A percentile compares a stretch with the other conserved stretches of the same genome.
Conservation (phyloP, 75 land plant species). For the Pinus tabuliformis region DNA sequence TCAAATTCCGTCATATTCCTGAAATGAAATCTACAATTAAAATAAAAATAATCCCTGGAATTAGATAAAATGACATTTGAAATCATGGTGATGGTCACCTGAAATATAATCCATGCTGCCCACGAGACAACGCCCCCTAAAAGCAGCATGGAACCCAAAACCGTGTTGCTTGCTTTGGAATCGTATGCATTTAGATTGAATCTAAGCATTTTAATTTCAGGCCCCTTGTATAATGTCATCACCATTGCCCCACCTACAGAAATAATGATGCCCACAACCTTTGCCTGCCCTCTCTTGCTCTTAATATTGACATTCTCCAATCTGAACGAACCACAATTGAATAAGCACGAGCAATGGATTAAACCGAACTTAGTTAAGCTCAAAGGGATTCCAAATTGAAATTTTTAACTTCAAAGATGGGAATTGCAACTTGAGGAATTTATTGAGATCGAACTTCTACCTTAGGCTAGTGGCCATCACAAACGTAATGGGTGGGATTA, state of each 20-base stretch:
- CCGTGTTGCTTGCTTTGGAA: not conserved
- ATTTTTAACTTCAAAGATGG: too few species aligned
- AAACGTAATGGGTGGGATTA: constrained; percentile 25
- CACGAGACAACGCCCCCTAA: not conserved
- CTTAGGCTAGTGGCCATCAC: constrained; percentile 25
- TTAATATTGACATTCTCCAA: constrained; percentile 40
- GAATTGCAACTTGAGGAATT: not conserved
- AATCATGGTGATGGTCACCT: not conserved
- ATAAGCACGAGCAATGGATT: too few species aligned
- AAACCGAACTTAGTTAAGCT: too few species aligned
- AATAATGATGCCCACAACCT: constrained; percentile 40
- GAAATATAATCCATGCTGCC: not conserved
- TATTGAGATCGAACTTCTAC: not conserved
- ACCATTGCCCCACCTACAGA: constrained; percentile 47
- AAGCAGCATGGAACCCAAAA: not conserved
- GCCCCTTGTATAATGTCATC: constrained; percentile 48
- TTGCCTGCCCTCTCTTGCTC: constrained; percentile 42
- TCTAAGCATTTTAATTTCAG: not conserved
- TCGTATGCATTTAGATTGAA: too few species aligned
- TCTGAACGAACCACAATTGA: constrained; percentile 12
- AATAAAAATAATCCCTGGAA: not conserved
- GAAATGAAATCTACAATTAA: too few species aligned
- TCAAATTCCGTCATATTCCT: too few species aligned
- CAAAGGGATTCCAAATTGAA: too few species aligned
- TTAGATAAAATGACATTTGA: not conserved